Percentiles rank a stretch among this genome's conserved stretches.
These are phyloP conservation scores for Podaxis sp. DNA, from an alignment of 768 basidiomycete species.

Conservation along the genomic window DNA sequence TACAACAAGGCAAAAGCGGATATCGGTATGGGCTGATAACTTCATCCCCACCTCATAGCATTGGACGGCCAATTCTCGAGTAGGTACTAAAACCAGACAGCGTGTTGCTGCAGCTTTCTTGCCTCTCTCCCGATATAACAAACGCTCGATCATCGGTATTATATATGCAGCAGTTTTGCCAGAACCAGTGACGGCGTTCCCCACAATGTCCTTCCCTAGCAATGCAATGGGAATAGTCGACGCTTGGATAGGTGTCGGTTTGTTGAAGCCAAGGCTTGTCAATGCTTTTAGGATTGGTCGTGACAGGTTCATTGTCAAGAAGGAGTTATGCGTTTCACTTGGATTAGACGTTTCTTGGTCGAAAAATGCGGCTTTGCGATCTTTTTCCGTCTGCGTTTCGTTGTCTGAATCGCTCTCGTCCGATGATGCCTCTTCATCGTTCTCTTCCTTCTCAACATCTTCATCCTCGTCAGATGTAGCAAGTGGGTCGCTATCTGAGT, in stretches of 20 bases:
- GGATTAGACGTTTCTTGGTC: slow-evolving; percentile 52
- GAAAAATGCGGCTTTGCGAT: slow-evolving; percentile 89
- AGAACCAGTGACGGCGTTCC: slow-evolving; percentile 93
- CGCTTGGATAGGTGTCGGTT: slow-evolving; percentile 95
- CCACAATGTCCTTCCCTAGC: slow-evolving; percentile 93
- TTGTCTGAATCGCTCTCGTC: slow-evolving; percentile 36
- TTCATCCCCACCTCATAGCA: slow-evolving; percentile 91
- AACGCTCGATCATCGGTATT: slow-evolving; percentile 90
- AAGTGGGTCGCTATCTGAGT: slow-evolving; percentile 22
- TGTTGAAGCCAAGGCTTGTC: slow-evolving; percentile 74
- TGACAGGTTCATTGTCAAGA: slow-evolving; percentile 92
- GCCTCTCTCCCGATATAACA: slow-evolving; percentile 89
- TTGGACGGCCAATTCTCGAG: slow-evolving; percentile 93
- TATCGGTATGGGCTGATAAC: slow-evolving; percentile 83
- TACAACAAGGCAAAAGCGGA: slow-evolving; percentile 88
- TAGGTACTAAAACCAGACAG: slow-evolving; percentile 91
- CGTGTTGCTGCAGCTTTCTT: slow-evolving; percentile 84
- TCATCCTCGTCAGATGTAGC: slow-evolving; percentile 13
- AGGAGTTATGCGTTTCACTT: slow-evolving; percentile 64
- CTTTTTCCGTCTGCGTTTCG: slow-evolving; percentile 66
- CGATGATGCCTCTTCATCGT: slow-evolving; percentile 31
- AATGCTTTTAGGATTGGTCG: slow-evolving; percentile 91
- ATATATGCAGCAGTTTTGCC: slow-evolving; percentile 99
- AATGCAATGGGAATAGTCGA: slow-evolving; percentile 93
- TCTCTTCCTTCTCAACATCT: slow-evolving; percentile 24